Conservation (phyloP, 1,284 basidiomycete species). For the Ustilago tritici region DNA sequence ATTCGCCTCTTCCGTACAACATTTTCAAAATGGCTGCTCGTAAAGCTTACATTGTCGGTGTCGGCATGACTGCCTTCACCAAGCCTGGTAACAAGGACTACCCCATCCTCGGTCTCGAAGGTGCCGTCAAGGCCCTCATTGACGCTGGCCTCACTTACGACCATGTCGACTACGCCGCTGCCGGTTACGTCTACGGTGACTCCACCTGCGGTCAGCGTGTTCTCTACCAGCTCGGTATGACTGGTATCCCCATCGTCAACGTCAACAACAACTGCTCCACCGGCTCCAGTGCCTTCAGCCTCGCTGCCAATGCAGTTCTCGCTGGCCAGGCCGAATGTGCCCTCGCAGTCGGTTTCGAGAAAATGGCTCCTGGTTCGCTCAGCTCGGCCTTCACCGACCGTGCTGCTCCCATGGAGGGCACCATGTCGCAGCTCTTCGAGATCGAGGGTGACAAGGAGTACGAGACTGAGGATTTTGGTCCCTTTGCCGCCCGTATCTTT, state of each 20-base stretch:
- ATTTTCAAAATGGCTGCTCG: slow-evolving; percentile 37
- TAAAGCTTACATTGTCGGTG: slow-evolving; percentile 75
- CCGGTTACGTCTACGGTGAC: slow-evolving; percentile 75
- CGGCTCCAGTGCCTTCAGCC: slow-evolving; percentile 63
- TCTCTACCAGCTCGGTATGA: slow-evolving; percentile 86
- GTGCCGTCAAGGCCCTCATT: slow-evolving; percentile 83
- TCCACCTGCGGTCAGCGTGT: slow-evolving; percentile 82
- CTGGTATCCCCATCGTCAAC: slow-evolving; percentile 85
- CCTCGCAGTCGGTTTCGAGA: slow-evolving; percentile 86
- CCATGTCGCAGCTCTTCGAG: slow-evolving; percentile 73
- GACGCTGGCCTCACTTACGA: slow-evolving; percentile 90
- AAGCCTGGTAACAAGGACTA: slow-evolving; percentile 77
- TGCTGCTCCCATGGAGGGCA: slow-evolving; percentile 73
- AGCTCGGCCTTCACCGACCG: slow-evolving; percentile 80
- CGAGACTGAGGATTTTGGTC: slow-evolving; percentile 76
- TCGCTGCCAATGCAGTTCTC: slow-evolving; percentile 71
- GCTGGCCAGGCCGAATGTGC: slow-evolving; percentile 80
- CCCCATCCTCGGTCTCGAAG: slow-evolving; percentile 75
- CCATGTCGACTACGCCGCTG: slow-evolving; percentile 79
- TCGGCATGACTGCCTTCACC: slow-evolving; percentile 83
- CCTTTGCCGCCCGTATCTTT: slow-evolving; percentile 80
- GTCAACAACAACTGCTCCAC: slow-evolving; percentile 77
- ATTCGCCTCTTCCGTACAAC: neutral
- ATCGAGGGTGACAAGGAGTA: slow-evolving; percentile 75
- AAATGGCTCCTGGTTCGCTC: slow-evolving; percentile 76